phyloP scores from a whole-genome alignment of 306 rosid genomes.

The Cucurbita ficifolia region DNA sequence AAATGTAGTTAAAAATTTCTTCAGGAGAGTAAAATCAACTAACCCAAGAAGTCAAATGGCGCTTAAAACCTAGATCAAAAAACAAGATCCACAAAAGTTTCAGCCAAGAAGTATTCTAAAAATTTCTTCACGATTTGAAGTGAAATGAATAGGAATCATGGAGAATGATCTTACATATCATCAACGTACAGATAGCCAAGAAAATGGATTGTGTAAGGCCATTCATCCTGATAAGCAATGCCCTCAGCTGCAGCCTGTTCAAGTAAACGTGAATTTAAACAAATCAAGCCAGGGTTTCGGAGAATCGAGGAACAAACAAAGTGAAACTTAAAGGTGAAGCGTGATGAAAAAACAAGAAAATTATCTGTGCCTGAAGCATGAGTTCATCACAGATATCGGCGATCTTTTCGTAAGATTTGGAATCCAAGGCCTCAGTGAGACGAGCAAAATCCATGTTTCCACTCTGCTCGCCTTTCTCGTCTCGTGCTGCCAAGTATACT shows the following conservation, averaged over 20 bases:
- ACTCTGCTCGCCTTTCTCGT: neutral
- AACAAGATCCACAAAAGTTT: neutral
- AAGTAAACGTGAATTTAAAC: neutral
- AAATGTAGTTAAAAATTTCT: neutral
- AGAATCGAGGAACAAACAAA: neutral
- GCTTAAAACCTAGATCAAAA: neutral
- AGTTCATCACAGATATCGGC: conserved; percentile 54
- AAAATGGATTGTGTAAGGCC: conserved; percentile 79
- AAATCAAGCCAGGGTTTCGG: neutral
- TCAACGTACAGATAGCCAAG: conserved; percentile 49
- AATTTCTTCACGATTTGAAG: neutral
- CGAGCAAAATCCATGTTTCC: neutral
- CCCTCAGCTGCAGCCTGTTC: conserved; percentile 71
- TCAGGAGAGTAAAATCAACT: neutral
- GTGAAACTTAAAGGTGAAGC: neutral
- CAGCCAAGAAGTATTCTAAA: neutral
- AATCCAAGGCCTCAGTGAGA: conserved; percentile 17
- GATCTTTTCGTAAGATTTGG: conserved; percentile 10
- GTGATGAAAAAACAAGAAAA: neutral
- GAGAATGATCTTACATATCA: conserved; percentile 35
- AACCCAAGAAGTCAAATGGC: neutral
- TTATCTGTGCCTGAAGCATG: conserved; percentile 46
- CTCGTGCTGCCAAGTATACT: no score
- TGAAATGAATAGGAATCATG: neutral
- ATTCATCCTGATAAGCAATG: conserved; percentile 46